These are phyloP conservation scores for Nidularia pulvinata DNA, from an alignment of 768 basidiomycete species.

Conservation along the genomic window DNA sequence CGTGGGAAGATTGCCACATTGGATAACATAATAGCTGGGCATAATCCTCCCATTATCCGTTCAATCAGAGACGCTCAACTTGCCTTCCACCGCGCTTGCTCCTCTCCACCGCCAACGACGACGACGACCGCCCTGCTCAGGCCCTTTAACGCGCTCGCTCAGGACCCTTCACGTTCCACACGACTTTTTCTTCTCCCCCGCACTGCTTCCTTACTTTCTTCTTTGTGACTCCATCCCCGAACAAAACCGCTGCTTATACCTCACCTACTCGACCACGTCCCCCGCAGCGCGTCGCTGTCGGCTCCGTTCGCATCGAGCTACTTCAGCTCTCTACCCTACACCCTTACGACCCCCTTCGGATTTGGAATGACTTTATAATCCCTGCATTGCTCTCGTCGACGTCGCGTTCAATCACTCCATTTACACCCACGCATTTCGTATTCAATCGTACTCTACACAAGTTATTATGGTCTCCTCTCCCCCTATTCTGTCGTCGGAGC, in stretches of 20 bases:
- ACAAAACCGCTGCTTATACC: not conserved
- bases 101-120: not conserved
- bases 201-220: not conserved
- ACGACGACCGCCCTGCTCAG: not conserved
- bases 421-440: not conserved
- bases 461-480: not conserved
- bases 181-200: not conserved
- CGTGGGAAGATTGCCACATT: too few species aligned
- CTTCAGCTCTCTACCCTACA: not conserved
- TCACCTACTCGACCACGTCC: not conserved
- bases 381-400: not conserved
- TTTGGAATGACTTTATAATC: not conserved
- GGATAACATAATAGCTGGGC: too few species aligned
- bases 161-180: not conserved
- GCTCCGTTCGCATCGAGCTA: not conserved
- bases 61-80: too few species aligned
- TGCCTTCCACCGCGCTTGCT: conserved; percentile 1
- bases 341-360: not conserved
- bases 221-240: not conserved
- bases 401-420: not conserved
- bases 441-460: not conserved
- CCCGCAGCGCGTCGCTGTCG: not conserved
- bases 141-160: not conserved
- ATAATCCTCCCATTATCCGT: too few species aligned
- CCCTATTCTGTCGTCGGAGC: not conserved